Percentiles rank a stretch among this genome's conserved stretches.
Evolutionary conservation across 202 grass and related monocot genomes (phyloP).

Genomic region (Zoysia matrella): DNA sequence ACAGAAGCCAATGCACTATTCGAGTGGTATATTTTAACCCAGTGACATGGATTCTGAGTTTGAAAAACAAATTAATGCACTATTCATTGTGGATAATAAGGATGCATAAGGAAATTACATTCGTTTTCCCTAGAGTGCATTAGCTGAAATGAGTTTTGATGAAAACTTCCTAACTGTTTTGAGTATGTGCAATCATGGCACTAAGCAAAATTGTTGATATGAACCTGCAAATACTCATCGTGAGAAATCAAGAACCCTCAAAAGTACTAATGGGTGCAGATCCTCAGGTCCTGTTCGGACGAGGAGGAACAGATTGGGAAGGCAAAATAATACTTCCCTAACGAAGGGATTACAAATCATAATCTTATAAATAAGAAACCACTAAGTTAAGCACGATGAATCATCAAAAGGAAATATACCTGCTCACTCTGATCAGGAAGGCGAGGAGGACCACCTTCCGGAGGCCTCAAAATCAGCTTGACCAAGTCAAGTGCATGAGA

Average conservation of each 20-base stretch:
- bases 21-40: slow-evolving; percentile 15
- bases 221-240: background rate
- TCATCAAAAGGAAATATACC: slow-evolving; percentile 49
- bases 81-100: background rate
- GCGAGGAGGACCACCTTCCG: slow-evolving; percentile 76
- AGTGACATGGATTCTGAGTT: background rate
- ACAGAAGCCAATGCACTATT: background rate
- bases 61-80: background rate
- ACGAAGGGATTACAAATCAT: background rate
- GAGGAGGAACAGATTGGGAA: background rate
- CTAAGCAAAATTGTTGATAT: slow-evolving; percentile 14
- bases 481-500: slow-evolving; percentile 67
- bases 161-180: background rate
- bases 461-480: slow-evolving; percentile 71
- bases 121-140: background rate
- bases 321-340: background rate
- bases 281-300: background rate
- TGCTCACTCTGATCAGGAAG: slow-evolving; percentile 79
- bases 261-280: background rate
- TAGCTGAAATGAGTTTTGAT: background rate
- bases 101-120: background rate
- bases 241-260: background rate
- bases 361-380: background rate
- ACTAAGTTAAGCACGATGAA: slow-evolving; percentile 18
- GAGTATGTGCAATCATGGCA: slow-evolving; percentile 18